Evolutionary conservation across 1,284 basidiomycete genomes (phyloP).

Genomic region (Meira nashicola): DNA sequence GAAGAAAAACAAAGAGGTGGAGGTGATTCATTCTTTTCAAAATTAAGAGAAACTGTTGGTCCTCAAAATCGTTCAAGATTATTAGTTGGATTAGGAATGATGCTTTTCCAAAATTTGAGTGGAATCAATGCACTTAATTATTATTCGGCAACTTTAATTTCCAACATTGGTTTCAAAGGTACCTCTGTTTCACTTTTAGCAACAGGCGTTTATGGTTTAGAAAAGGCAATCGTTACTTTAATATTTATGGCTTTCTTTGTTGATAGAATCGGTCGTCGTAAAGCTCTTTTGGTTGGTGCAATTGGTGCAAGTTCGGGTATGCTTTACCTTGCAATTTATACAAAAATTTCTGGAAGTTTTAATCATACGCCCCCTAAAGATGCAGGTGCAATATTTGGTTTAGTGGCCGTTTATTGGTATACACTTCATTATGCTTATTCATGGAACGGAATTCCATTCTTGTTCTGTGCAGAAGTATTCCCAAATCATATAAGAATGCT

Average conservation of each 20-base stretch:
- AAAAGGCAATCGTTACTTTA: conserved; percentile 69
- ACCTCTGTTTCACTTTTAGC: conserved; percentile 62
- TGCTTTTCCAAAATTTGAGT: conserved; percentile 49
- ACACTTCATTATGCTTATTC: neutral
- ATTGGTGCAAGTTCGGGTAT: conserved; percentile 24
- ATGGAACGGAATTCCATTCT: conserved; percentile 30
- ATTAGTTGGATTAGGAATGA: conserved; percentile 31
- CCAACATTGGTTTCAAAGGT: conserved; percentile 56
- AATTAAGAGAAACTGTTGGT: neutral
- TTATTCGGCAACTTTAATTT: conserved; percentile 69
- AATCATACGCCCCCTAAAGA: conserved; percentile 29
- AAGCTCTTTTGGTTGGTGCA: conserved; percentile 55
- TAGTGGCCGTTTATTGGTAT: conserved; percentile 9
- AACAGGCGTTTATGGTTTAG: conserved; percentile 74
- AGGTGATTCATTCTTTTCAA: neutral
- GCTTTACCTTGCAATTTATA: conserved; percentile 31
- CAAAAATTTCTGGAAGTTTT: conserved; percentile 25
- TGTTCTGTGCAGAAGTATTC: conserved; percentile 44
- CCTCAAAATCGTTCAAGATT: conserved; percentile 16
- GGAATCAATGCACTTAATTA: conserved; percentile 40
- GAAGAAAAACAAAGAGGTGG: conserved; percentile 5
- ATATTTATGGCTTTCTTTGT: conserved; percentile 60
- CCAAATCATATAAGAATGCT: conserved; percentile 50
- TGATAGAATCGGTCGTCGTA: conserved; percentile 63
- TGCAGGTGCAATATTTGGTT: conserved; percentile 20